These are phyloP conservation scores for Diutina mesorugosa DNA, from an alignment of 1,139 yeast species.

Conservation along the genomic window DNA sequence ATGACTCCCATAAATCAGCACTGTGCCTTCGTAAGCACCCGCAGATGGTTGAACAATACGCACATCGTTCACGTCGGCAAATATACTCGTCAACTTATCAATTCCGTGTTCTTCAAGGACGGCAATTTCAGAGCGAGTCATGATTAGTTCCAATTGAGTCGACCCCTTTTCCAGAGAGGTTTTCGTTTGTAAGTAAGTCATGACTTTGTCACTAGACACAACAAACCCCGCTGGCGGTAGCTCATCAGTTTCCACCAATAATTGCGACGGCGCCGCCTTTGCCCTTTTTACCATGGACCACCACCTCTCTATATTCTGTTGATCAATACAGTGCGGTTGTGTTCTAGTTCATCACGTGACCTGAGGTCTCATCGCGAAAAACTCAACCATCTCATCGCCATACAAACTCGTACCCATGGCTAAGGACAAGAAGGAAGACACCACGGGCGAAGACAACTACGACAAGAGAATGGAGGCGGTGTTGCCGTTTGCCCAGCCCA, in stretches of 20 bases:
- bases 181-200: not conserved
- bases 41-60: not conserved
- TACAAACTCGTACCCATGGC: slow-evolving; percentile 24
- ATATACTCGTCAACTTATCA: not conserved
- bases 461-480: slow-evolving; percentile 85
- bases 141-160: not conserved
- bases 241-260: not conserved
- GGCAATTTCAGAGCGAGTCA: not conserved
- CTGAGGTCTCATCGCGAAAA: not conserved
- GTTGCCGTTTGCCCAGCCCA: slow-evolving; percentile 85
- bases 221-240: not conserved
- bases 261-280: not conserved
- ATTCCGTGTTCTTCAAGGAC: not conserved
- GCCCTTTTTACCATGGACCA: not conserved
- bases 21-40: not conserved
- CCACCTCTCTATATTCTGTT: no score
- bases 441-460: slow-evolving; percentile 64
- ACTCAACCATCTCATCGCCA: not conserved
- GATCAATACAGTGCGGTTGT: not conserved
- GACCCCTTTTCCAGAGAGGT: not conserved
- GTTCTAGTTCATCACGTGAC: not conserved
- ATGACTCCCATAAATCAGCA: not conserved
- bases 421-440: slow-evolving; percentile 31
- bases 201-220: not conserved
- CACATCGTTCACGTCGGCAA: not conserved